Evolutionary conservation across 495 filamentous ascomycete genomes (phyloP), one percentile per base, ranked within the genome.

Genomic region (Lophium mytilinum): DNA sequence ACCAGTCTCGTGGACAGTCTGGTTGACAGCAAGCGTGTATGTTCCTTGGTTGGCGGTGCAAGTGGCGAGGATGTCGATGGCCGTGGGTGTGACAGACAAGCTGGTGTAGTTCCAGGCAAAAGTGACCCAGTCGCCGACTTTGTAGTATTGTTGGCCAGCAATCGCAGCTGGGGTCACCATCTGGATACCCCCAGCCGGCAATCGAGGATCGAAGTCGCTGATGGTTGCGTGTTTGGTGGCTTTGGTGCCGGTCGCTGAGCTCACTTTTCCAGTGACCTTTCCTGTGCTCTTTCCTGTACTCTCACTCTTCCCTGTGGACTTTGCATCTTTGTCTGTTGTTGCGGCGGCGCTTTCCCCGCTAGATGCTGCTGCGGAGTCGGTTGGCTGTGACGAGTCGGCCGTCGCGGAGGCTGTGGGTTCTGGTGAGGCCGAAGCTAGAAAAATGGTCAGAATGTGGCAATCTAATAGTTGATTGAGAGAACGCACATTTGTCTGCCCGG

Each of bases 41-140:
- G 78, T 80, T 37, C 72, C 73, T 41, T 75, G 71, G 70, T 87
- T 86, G 51, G 73, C 66, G 37, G 81, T 83, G 81, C 88, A 94
- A 21, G 82, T 84, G 10, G 93, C 87, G 34, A 93, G 72, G 4
- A 96, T 80, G 62, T 98, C 87, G 62, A 98, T 72, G 34, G 81
- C 84, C 3, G 81, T 83, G 0, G 93, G 93, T 0, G 83, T 85
- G 15, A 83, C 83, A 33, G 80, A 79, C 39, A 98, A 75, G 43
- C 86, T 89, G 1, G 93, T 98, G 74, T 96, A 97, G 72, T 96
- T 96, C 91, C 92, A 98, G 0, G 74, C 84, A 70, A 92, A 92
- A 0, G 90, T 96, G 14, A 95, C 76, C 52, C 78, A 78, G 37
- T 96, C 84, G 15, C 87, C 88, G 67, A 97, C 86, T 71, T 92